Base-by-base conservation (phyloP, 441 rosid species). In the Brassica balearica region DNA sequence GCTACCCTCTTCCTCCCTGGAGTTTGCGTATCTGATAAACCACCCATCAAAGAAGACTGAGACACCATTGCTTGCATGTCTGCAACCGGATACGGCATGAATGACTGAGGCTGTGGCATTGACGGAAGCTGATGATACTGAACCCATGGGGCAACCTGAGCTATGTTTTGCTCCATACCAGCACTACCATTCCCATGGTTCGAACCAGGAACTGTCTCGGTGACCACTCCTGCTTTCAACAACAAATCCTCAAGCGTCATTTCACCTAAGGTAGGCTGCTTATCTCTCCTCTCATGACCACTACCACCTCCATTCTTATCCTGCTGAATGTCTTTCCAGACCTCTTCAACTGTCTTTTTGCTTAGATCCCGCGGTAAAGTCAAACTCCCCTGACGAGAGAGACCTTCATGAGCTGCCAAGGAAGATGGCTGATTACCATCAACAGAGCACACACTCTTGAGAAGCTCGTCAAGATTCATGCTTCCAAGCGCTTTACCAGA, bases 231-330 rank as follows among this genome's bases (percentile, higher is more conserved):
- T 0, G 98, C 98, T 85, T 91, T 91, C 73, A 90, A 88, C 65
- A 96, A 80, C 86, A 96, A 92, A 75, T 94, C 98, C 84, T 96
- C 99, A 67, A 96, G 80, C 14, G 98, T 96, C 96, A 94, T 90
- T 82, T 94, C 97, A 15, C 98, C 98, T 3, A 96, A 83, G 2
- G 98, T 92, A 73, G 94, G 84, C 80, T 85, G 80, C 73, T 76
- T 91, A 97, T 48, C 90, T 84, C 68, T 96, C 95, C 85, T 77
- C 72, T 81, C 80, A 32, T 75, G 73, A 68, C 27, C 53, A 46
- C 71, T 67, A 69, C 15, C 41, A 48, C 74, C 73, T 5, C 73
- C 75, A 63, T 76, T 77, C 77, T 82, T 88, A 22, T 69, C 76
- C 66, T 85, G 89, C 74, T 84, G 89, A 56, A 88, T 86, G 63